phyloP scores from a whole-genome alignment of 163 green algal species.

The Smithsoniella earleae region DNA sequence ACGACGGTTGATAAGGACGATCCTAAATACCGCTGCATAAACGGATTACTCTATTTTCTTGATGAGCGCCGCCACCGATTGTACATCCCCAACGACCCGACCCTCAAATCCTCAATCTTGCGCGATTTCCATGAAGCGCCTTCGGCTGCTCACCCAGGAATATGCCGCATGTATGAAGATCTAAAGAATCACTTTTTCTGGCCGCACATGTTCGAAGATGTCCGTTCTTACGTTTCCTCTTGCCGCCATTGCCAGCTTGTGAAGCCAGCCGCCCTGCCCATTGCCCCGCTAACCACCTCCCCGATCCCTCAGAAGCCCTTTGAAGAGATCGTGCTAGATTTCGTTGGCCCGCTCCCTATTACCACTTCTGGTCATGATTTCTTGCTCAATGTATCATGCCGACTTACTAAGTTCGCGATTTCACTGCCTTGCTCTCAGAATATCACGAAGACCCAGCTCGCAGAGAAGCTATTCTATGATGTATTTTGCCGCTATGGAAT shows the following conservation, averaged over 20 bases:
- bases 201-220: not conserved
- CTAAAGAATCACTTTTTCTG: slow-evolving; percentile 15
- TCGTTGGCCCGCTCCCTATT: not conserved
- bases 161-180: slow-evolving; percentile 33
- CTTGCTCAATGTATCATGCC: not conserved
- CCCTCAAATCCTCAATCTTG: slow-evolving; percentile 32
- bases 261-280: not conserved
- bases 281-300: not conserved
- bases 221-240: not conserved
- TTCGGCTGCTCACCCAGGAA: slow-evolving; percentile 39
- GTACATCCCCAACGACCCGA: slow-evolving; percentile 31
- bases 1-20: slow-evolving; percentile 9
- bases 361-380: not conserved
- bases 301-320: not conserved
- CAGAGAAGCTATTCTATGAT: not conserved
- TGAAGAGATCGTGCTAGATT: not conserved
- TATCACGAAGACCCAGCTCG: not conserved
- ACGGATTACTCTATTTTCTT: not conserved
- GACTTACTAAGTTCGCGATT: not conserved
- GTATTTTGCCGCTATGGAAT: not conserved
- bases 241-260: not conserved
- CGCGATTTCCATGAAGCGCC: slow-evolving; percentile 39
- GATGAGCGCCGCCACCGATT: slow-evolving; percentile 37
- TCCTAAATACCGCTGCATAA: not conserved
- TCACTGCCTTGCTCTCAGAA: not conserved